Conservation (phyloP, 352 stramenopile species). For the Globisporangium spiculum region DNA sequence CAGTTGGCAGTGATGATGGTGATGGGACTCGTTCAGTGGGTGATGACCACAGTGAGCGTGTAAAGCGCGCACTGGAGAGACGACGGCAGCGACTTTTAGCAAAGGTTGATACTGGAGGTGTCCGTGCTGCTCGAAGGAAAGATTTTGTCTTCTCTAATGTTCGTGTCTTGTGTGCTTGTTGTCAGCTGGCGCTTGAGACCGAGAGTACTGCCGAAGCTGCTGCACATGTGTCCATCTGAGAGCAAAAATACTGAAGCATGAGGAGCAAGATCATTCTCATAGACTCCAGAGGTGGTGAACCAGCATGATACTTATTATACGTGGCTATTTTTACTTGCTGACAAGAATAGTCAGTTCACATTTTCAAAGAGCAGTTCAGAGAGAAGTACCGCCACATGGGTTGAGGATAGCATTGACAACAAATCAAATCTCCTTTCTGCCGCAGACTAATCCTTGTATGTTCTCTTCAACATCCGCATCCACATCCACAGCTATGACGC, state of each 20-base stretch:
- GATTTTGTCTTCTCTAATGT: not conserved
- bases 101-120: slow-evolving; percentile 25
- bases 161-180: not conserved
- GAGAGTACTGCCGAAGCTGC: slow-evolving; percentile 4
- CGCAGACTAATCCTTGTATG: not conserved
- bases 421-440: not conserved
- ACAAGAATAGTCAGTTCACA: slow-evolving; percentile 2
- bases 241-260: not conserved
- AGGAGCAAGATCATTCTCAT: not conserved
- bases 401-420: not conserved
- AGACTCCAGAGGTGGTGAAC: too few relatives aligned
- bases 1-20: slow-evolving; percentile 12
- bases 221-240: slow-evolving; percentile 6
- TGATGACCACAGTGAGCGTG: slow-evolving; percentile 29
- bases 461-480: not conserved
- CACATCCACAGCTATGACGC: slow-evolving; percentile 8
- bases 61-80: slow-evolving; percentile 46
- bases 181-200: slow-evolving; percentile 17
- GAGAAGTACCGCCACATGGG: not conserved
- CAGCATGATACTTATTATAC: too few relatives aligned
- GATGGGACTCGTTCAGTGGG: slow-evolving; percentile 4
- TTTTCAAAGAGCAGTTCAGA: not conserved
- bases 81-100: slow-evolving; percentile 40
- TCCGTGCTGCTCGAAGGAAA: not conserved
- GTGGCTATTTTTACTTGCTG: not conserved